Conservation (phyloP, 306 rosid species). For the Hippophae gyantsensis region DNA sequence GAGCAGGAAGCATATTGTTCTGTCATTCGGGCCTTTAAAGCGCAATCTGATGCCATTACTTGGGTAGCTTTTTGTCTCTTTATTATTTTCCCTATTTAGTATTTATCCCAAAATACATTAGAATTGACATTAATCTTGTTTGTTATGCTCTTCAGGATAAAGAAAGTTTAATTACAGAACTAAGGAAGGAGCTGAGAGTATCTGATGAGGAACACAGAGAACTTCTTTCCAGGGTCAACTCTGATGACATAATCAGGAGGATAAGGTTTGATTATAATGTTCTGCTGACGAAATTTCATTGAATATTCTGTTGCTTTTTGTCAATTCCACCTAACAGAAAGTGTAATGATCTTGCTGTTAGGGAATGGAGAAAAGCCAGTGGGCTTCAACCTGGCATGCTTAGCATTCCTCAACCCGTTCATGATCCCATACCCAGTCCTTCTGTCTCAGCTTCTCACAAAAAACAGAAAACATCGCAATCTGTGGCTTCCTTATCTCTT, state of each 20-base stretch:
- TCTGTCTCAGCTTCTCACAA: conserved; percentile 78
- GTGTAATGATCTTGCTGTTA: conserved; percentile 20
- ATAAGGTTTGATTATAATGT: conserved; percentile 33
- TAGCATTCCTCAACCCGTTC: conserved; percentile 60
- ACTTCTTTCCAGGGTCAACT: conserved; percentile 39
- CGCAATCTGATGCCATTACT: conserved; percentile 51
- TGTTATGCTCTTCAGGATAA: conserved; percentile 28
- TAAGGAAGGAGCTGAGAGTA: conserved; percentile 46
- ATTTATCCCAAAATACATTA: not conserved
- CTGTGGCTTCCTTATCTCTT: conserved; percentile 41
- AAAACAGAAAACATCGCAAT: conserved; percentile 76
- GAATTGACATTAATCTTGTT: not conserved
- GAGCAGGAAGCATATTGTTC: conserved; percentile 50
- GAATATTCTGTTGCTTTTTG: conserved; percentile 2
- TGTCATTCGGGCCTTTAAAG: conserved; percentile 46
- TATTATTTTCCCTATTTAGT: not conserved
- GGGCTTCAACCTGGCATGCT: conserved; percentile 52
- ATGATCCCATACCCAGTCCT: conserved; percentile 71
- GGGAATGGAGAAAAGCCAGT: conserved; percentile 91
- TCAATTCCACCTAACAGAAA: conserved; percentile 10
- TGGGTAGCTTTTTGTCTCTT: conserved; percentile 32
- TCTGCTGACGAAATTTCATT: conserved; percentile 6
- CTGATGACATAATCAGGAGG: conserved; percentile 38
- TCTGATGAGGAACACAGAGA: conserved; percentile 52
- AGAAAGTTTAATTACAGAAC: conserved; percentile 43